Evolutionary conservation across 352 stramenopile species (phyloP), one percentile per base, ranked within the genome.

Genomic region (Phytophthora europaea): DNA sequence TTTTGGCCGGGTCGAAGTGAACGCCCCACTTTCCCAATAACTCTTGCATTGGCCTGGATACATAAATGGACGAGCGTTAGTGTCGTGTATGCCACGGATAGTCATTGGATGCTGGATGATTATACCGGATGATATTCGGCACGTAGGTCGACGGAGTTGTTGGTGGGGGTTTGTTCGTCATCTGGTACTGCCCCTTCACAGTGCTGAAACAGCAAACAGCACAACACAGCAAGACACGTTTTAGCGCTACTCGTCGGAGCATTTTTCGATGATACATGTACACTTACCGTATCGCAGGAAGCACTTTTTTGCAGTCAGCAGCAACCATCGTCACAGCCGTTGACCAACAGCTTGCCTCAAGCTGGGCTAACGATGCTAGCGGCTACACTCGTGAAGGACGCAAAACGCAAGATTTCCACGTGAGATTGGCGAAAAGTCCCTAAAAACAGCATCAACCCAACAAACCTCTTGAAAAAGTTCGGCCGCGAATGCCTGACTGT

Each of bases 111-210:
- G 8, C 26, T 45, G 9, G 15, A 56, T 70, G 4, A 26, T 38
- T 63, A 22, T 74, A 92, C 87, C 81, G 78, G 47, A 93, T 75
- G 43, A 97, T 95, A 61, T 85, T 97, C 2, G 84, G 33, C 9
- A 96, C 83, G 55, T 96, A 97, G 13, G 85, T 86, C 38, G 90
- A 97, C 2, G 82, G 65, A 6, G 78, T 74, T 3, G 85, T 93
- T 36, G 90, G 90, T 22, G 84, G 67, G 7, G 89, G 85, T 61
- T 96, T 97, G 82, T 95, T 97, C 6, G 90, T 97, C 86, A 97
- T 96, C 65, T 97, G 90, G 59, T 97, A 97, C 67, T 97, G 90
- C 10, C 90, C 90, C 60, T 97, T 97, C 56, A 97, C 89, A 6
- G 89, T 96, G 36, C 82, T 94, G 59, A 23, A 10, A 38, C 40